Percentiles rank a stretch among this genome's conserved stretches.
These are phyloP conservation scores for Globisporangium camurandrum DNA, from an alignment of 352 stramenopile genomes.

Conservation along the genomic window DNA sequence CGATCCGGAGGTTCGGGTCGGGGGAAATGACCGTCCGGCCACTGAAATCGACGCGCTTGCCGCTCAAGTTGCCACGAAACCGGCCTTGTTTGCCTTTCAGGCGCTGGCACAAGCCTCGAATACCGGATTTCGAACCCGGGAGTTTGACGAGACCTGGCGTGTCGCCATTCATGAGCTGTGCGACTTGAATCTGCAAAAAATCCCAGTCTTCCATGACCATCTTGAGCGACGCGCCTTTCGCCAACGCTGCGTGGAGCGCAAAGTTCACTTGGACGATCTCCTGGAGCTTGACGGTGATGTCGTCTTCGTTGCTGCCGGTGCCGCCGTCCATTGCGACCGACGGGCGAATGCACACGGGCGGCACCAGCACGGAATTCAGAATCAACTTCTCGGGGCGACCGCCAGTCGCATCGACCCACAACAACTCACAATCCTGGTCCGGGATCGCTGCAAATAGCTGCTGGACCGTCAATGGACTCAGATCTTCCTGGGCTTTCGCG, in stretches of 20 bases:
- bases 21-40: slow-evolving; percentile 99
- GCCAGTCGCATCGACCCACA: slow-evolving; percentile 94
- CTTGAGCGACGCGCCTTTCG: slow-evolving; percentile 92
- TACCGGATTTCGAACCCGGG: slow-evolving; percentile 88
- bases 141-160: slow-evolving; percentile 96
- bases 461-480: slow-evolving; percentile 89
- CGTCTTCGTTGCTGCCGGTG: slow-evolving; percentile 93
- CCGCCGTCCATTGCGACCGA: slow-evolving; percentile 94
- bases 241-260: slow-evolving; percentile 91
- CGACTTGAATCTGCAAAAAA: slow-evolving; percentile 78
- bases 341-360: slow-evolving; percentile 96
- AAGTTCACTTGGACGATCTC: slow-evolving; percentile 99
- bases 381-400: slow-evolving; percentile 97
- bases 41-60: slow-evolving; percentile 99
- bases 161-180: slow-evolving; percentile 98
- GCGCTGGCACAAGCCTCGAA: slow-evolving; percentile 95
- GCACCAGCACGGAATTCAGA: slow-evolving; percentile 96
- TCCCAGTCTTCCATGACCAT: slow-evolving; percentile 94
- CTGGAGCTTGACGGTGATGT: slow-evolving; percentile 97
- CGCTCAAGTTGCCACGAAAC: slow-evolving; percentile 99
- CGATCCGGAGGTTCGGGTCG: slow-evolving; percentile 98
- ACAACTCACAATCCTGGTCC: slow-evolving; percentile 91
- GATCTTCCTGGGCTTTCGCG: slow-evolving; percentile 85
- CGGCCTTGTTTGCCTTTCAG: slow-evolving; percentile 97
- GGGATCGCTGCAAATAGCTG: slow-evolving; percentile 97